Conservation (phyloP, 2,329 filamentous ascomycete genomes). For the Fusarium compactum region DNA sequence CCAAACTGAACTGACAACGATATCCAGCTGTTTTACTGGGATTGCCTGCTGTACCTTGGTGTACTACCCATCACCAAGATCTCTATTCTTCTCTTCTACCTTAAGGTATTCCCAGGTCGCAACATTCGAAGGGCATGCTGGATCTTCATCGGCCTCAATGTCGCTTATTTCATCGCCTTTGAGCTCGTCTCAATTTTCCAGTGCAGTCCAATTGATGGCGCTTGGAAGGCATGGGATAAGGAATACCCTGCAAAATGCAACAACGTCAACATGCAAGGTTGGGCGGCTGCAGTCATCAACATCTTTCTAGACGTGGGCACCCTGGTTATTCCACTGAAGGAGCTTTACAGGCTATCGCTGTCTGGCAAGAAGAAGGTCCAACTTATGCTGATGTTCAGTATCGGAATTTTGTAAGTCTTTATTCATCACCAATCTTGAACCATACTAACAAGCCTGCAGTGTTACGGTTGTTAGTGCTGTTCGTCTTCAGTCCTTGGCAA, state of each 20-base stretch:
- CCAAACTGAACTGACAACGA: neutral
- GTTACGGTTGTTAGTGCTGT: constrained; percentile 22
- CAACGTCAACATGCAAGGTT: constrained; percentile 60
- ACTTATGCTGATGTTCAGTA: constrained; percentile 29
- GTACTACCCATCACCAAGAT: constrained; percentile 10
- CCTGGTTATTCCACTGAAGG: constrained; percentile 1
- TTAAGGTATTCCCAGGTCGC: constrained; percentile 18
- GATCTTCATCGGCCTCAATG: constrained; percentile 32
- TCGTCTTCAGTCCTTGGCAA: constrained; percentile 14
- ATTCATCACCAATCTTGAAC: fast-evolving
- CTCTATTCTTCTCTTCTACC: constrained; percentile 21
- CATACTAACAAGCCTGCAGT: neutral
- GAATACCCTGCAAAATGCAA: constrained; percentile 59
- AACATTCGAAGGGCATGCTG: constrained; percentile 4
- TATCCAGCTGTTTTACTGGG: constrained; percentile 19
- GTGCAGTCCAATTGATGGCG: constrained; percentile 60
- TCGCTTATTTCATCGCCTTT: constrained; percentile 36
- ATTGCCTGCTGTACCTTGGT: constrained; percentile 13
- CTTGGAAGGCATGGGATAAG: constrained; percentile 64
- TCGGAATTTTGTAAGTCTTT: constrained; percentile 13
- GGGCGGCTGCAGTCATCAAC: constrained; percentile 62
- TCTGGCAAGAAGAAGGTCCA: constrained; percentile 23
- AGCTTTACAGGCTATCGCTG: constrained; percentile 12
- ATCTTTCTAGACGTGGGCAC: constrained; percentile 59
- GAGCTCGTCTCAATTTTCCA: constrained; percentile 58